phyloP scores from a whole-genome alignment of 1,139 yeast species.

The Candida sp. region DNA sequence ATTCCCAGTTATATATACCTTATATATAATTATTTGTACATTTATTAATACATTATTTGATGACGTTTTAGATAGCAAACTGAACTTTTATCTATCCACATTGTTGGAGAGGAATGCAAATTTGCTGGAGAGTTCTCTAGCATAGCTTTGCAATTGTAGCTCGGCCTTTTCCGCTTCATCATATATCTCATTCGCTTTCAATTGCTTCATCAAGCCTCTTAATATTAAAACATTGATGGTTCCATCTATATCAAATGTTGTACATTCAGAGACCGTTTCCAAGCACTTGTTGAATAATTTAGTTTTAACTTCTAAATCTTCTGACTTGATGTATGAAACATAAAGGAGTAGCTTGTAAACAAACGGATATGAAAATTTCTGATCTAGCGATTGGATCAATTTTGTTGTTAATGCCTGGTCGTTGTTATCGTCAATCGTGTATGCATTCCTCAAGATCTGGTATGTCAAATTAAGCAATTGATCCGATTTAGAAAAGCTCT shows the following conservation, averaged over 20 bases:
- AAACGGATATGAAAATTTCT: constrained; percentile 11
- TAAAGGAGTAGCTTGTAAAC: constrained; percentile 13
- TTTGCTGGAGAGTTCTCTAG: constrained; percentile 12
- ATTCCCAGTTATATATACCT: constrained; percentile 4
- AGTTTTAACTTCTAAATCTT: constrained; percentile 12
- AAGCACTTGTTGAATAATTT: constrained; percentile 14
- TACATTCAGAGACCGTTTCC: constrained; percentile 9
- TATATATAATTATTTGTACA: constrained; percentile 13
- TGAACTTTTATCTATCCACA: constrained; percentile 4
- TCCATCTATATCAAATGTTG: constrained; percentile 17
- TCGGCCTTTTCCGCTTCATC: constrained; percentile 21
- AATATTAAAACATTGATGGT: constrained; percentile 19
- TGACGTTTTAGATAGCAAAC: background rate
- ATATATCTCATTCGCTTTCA: constrained; percentile 17
- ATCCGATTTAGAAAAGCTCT: constrained; percentile 17
- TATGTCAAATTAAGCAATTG: constrained; percentile 11
- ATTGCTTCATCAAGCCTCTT: constrained; percentile 13
- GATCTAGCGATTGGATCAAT: background rate
- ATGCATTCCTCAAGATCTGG: constrained; percentile 5
- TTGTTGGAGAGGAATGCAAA: constrained; percentile 12
- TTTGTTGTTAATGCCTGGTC: constrained; percentile 1
- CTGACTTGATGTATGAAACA: constrained; percentile 13
- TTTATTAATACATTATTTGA: constrained; percentile 8
- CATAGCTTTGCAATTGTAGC: constrained; percentile 16
- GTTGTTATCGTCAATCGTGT: constrained; percentile 1